phyloP scores from a whole-genome alignment of 306 rosid genomes.

The Ochetophila trinervis region DNA sequence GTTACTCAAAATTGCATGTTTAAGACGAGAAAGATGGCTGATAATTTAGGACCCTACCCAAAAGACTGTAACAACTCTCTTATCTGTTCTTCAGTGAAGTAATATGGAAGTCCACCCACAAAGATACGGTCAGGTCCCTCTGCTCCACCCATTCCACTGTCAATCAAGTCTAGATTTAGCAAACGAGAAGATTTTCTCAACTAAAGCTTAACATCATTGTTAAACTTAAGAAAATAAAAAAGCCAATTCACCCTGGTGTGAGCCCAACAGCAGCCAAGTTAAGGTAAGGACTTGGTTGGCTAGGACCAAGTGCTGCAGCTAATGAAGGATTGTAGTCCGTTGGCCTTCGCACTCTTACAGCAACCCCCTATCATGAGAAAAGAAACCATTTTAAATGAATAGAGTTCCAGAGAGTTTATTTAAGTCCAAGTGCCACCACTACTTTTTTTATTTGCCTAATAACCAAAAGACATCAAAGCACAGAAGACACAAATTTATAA shows the following conservation, averaged over 20 bases:
- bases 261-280: constrained; percentile 74
- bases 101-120: constrained; percentile 83
- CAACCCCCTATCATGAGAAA: constrained; percentile 56
- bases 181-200: constrained; percentile 17
- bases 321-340: constrained; percentile 77
- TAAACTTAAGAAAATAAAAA: constrained; percentile 1
- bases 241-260: constrained; percentile 47
- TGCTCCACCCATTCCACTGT: constrained; percentile 55
- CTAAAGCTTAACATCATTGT: not conserved
- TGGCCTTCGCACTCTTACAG: constrained; percentile 86
- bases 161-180: constrained; percentile 30
- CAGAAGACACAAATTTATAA: constrained; percentile 1
- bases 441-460: not conserved
- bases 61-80: constrained; percentile 67
- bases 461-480: not conserved
- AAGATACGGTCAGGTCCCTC: constrained; percentile 85
- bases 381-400: constrained; percentile 15
- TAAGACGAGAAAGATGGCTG: not conserved
- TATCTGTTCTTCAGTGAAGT: constrained; percentile 73
- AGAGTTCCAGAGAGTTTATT: not conserved
- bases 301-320: constrained; percentile 79
- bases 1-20: constrained; percentile 1
- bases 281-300: constrained; percentile 73
- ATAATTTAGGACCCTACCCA: constrained; percentile 45
- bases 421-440: not conserved